These are phyloP conservation scores for Podila epicladia DNA, from an alignment of 192 early-diverging fungal genomes.

Conservation along the genomic window DNA sequence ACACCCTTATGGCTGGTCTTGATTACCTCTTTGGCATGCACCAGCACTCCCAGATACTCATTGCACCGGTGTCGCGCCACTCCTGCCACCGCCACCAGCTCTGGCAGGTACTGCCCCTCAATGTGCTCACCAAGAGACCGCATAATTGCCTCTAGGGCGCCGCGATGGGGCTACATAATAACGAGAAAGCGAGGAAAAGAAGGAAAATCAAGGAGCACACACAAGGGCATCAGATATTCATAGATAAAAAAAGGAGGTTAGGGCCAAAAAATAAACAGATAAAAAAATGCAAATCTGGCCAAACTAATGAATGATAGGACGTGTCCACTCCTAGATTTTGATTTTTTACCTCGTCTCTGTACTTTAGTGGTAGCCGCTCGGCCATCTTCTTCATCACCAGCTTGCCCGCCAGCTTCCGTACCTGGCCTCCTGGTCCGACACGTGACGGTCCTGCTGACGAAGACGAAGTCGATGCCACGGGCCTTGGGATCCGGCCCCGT, in stretches of 20 bases:
- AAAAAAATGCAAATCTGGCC: neutral
- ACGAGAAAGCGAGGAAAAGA: neutral
- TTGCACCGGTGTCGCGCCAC: conserved; percentile 45
- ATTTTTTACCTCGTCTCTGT: conserved; percentile 41
- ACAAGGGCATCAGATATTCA: neutral
- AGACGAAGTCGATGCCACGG: neutral
- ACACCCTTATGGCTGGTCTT: conserved; percentile 40
- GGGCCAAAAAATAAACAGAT: neutral
- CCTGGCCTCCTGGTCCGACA: conserved; percentile 22
- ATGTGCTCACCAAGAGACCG: conserved; percentile 34
- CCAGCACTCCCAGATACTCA: conserved; percentile 33
- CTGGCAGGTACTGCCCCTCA: conserved; percentile 30
- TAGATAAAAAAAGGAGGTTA: neutral
- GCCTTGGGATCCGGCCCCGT: neutral
- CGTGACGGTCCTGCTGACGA: conserved; percentile 18
- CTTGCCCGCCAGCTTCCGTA: conserved; percentile 34
- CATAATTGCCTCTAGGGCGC: conserved; percentile 42
- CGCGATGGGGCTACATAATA: conserved; percentile 28
- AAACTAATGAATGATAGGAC: neutral
- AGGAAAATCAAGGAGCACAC: neutral
- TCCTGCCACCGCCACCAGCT: conserved; percentile 23
- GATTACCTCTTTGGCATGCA: conserved; percentile 44
- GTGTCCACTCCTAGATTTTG: neutral
- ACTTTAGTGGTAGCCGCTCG: conserved; percentile 31
- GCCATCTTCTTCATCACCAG: conserved; percentile 45